phyloP scores from a whole-genome alignment of 139 green algal species.

The Desmodesmus armatus region DNA sequence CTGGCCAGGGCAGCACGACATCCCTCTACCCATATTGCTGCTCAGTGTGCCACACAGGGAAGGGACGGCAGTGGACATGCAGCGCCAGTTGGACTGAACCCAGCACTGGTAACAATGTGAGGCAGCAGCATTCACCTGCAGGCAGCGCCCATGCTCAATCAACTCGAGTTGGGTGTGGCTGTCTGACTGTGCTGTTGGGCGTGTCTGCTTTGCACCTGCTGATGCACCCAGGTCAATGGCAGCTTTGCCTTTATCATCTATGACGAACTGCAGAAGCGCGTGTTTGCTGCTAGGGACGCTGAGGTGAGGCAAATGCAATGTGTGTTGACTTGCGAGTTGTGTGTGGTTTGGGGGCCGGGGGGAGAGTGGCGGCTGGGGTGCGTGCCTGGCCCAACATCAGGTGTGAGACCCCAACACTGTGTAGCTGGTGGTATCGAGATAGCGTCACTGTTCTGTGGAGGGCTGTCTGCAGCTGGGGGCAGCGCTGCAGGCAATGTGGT shows the following conservation, averaged over 20 bases:
- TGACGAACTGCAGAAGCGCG: constrained; percentile 63
- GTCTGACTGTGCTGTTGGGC: background rate
- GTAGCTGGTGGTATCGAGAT: too few relatives aligned
- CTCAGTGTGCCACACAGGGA: background rate
- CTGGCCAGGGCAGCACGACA: too few relatives aligned
- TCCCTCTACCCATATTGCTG: too few relatives aligned
- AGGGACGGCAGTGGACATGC: background rate
- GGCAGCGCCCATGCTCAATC: background rate
- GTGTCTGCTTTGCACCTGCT: background rate
- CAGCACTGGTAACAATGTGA: background rate
- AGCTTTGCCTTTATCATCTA: constrained; percentile 80
- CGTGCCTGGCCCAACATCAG: too few relatives aligned
- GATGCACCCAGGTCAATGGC: constrained; percentile 59
- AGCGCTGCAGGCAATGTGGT: too few relatives aligned
- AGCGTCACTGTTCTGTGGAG: too few relatives aligned
- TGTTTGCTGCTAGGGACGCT: constrained; percentile 62
- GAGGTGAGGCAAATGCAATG: too few relatives aligned
- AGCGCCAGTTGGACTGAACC: background rate
- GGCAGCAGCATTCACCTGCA: background rate
- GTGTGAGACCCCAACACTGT: too few relatives aligned
- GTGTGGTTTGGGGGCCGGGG: too few relatives aligned
- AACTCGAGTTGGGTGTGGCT: background rate
- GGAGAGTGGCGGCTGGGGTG: too few relatives aligned
- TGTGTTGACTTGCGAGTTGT: constrained; percentile 26
- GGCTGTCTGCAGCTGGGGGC: too few relatives aligned